Evolutionary conservation across 331 rosid species (phyloP).

Genomic region (Malus hybrid): DNA sequence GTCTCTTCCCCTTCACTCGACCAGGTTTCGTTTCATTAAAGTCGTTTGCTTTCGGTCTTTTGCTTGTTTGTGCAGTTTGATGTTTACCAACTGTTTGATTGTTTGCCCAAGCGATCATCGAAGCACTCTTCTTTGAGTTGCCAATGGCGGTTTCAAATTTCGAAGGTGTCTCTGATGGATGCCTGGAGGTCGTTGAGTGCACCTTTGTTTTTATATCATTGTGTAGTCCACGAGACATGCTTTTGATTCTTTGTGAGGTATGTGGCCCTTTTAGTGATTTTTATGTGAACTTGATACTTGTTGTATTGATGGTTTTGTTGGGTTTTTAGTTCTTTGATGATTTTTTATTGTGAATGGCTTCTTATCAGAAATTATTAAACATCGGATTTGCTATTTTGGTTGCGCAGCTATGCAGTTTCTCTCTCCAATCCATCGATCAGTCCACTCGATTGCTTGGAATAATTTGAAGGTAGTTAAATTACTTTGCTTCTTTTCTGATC

Average conservation of each 20-base stretch:
- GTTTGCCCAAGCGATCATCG: conserved; percentile 22
- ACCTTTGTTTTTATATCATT: conserved; percentile 46
- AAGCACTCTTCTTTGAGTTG: conserved; percentile 55
- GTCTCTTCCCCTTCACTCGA: conserved; percentile 43
- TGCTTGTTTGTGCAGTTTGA: background rate
- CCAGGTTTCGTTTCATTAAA: conserved; percentile 36
- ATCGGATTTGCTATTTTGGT: no score
- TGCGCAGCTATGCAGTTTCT: no score
- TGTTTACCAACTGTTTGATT: background rate
- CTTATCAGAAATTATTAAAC: no score
- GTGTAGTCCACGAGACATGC: conserved; percentile 81
- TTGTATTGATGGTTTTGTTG: no score
- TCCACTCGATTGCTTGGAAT: no score
- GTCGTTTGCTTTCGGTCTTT: background rate
- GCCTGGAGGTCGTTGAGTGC: conserved; percentile 46
- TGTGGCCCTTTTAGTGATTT: background rate
- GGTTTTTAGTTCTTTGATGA: no score
- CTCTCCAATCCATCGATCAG: no score
- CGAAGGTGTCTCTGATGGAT: conserved; percentile 42
- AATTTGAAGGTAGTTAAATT: no score
- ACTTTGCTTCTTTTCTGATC: no score
- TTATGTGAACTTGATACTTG: background rate
- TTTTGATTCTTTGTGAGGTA: conserved; percentile 69
- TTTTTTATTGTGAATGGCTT: no score
- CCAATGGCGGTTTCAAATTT: conserved; percentile 71